These are phyloP conservation scores for Eutrema heterophyllum DNA, from an alignment of 345 rosid genomes.

Conservation along the genomic window DNA sequence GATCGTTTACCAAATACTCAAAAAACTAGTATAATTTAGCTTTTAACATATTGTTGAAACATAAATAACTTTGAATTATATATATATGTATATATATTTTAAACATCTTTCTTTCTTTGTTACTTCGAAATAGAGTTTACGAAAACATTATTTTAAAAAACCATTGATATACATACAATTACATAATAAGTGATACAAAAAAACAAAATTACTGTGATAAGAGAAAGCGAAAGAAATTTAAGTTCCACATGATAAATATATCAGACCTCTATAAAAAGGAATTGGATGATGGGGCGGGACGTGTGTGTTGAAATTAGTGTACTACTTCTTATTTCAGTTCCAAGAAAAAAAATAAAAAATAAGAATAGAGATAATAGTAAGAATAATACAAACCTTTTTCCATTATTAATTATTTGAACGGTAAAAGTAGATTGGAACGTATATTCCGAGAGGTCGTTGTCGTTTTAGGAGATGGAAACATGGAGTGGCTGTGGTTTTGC, in stretches of 20 bases:
- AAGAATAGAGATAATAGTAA: neutral
- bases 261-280: neutral
- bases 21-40: too few species aligned
- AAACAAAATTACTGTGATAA: neutral
- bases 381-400: neutral
- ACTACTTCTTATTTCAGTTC: neutral
- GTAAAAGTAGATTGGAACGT: slow-evolving; percentile 5
- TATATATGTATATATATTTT: too few species aligned
- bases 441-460: slow-evolving; percentile 24
- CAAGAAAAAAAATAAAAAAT: neutral
- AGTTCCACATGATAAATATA: neutral
- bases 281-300: neutral
- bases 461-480: slow-evolving; percentile 20
- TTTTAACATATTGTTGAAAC: too few species aligned
- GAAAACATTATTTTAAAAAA: neutral
- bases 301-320: neutral
- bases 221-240: too few species aligned
- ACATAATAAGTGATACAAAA: neutral
- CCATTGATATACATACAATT: neutral
- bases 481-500: slow-evolving; percentile 38
- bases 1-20: too few species aligned
- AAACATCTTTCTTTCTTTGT: too few species aligned
- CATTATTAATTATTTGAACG: neutral
- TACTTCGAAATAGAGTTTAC: neutral
- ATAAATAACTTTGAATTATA: too few species aligned